Conservation (phyloP, 1,139 yeast species). For the Debaryomyces subglobosus region DNA sequence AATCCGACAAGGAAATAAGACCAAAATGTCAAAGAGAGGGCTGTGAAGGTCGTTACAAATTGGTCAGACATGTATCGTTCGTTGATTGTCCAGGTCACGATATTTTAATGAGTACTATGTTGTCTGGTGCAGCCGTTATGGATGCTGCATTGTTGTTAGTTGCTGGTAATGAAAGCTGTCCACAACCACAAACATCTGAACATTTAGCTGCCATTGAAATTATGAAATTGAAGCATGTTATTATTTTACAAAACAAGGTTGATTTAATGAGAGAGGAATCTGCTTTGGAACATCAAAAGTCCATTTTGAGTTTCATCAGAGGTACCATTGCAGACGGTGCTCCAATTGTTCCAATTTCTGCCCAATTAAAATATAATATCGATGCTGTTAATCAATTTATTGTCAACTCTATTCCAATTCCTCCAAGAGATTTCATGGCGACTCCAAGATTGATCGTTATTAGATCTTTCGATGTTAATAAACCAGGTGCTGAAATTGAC, state of each 20-base stretch:
- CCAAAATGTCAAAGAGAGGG: conserved; percentile 91
- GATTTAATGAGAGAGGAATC: conserved; percentile 98
- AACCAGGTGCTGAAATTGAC: conserved; percentile 97
- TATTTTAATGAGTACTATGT: conserved; percentile 99
- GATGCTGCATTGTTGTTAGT: conserved; percentile 95
- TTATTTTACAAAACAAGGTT: conserved; percentile 95
- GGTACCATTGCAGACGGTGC: conserved; percentile 99
- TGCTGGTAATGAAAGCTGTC: conserved; percentile 99
- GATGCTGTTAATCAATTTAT: conserved; percentile 98
- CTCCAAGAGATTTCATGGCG: conserved; percentile 91
- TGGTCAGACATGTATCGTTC: conserved; percentile 95
- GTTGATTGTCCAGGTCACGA: conserved; percentile 99
- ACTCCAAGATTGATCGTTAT: conserved; percentile 95
- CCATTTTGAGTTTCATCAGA: conserved; percentile 87
- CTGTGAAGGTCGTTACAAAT: conserved; percentile 79
- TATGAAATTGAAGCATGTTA: conserved; percentile 96
- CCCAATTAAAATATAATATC: conserved; percentile 96
- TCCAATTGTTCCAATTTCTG: conserved; percentile 98
- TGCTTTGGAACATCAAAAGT: conserved; percentile 93
- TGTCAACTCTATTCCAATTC: conserved; percentile 94
- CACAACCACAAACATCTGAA: conserved; percentile 99
- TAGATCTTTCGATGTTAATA: conserved; percentile 97
- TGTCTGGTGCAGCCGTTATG: conserved; percentile 99
- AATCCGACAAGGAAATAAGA: conserved; percentile 90
- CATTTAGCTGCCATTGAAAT: conserved; percentile 99